Conservation (phyloP, 1,284 basidiomycete species). For the Rhodotorula sp. region DNA sequence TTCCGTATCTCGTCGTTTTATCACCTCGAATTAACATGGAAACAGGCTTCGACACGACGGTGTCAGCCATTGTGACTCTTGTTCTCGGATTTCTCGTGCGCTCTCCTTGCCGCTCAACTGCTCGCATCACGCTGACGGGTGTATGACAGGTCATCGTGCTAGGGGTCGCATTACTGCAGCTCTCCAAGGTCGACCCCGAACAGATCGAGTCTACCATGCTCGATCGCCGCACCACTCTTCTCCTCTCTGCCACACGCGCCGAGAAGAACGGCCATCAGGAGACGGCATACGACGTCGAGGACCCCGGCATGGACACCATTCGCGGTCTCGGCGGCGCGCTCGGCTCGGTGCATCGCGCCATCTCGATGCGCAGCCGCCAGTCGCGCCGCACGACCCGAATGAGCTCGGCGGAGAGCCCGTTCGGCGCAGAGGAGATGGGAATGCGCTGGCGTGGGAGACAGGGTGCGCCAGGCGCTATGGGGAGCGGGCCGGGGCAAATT, state of each 20-base stretch:
- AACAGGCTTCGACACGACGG: no score
- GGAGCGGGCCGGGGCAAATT: slow-evolving; percentile 26
- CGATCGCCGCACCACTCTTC: slow-evolving; percentile 79
- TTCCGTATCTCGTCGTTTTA: no score
- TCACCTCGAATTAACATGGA: no score
- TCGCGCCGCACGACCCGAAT: background rate
- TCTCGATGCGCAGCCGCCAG: slow-evolving; percentile 32
- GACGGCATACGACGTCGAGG: slow-evolving; percentile 64
- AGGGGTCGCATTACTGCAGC: slow-evolving; percentile 70
- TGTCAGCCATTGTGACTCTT: slow-evolving; percentile 73
- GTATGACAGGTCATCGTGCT: slow-evolving; percentile 8
- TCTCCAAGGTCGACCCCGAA: slow-evolving; percentile 87
- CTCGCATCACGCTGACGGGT: no score
- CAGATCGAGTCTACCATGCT: slow-evolving; percentile 62
- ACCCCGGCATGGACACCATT: slow-evolving; percentile 80
- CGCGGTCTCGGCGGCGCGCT: slow-evolving; percentile 85
- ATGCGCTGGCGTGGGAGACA: slow-evolving; percentile 29
- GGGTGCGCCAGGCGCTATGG: slow-evolving; percentile 33
- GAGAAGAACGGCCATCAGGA: slow-evolving; percentile 62
- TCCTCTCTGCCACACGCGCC: slow-evolving; percentile 56
- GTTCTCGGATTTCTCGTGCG: slow-evolving; percentile 82
- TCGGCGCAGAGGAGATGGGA: slow-evolving; percentile 15
- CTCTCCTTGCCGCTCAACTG: background rate
- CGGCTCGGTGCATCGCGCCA: slow-evolving; percentile 84
- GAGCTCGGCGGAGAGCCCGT: slow-evolving; percentile 3